phyloP scores from a whole-genome alignment of 345 rosid genomes.

The Clausena lansium region DNA sequence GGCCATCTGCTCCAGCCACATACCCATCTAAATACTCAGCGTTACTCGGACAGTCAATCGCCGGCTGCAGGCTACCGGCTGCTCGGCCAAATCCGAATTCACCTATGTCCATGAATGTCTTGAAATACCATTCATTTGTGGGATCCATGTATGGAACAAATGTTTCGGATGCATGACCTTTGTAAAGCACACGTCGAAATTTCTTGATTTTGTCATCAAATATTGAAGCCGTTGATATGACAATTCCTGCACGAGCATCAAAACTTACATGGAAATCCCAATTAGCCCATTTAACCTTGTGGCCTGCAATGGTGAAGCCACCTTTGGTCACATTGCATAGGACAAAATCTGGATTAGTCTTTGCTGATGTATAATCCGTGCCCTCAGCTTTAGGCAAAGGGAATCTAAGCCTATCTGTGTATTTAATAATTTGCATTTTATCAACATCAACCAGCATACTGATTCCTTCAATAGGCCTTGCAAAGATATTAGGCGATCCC shows the following conservation, averaged over 20 bases:
- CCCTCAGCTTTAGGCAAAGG: conserved; percentile 72
- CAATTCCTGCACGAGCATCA: conserved; percentile 52
- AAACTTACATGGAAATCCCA: conserved; percentile 84
- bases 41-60: conserved; percentile 62
- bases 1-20: conserved; percentile 58
- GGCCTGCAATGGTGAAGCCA: conserved; percentile 40
- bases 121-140: conserved; percentile 70
- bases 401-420: conserved; percentile 42
- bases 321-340: conserved; percentile 36
- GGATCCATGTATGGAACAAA: conserved; percentile 90
- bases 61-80: conserved; percentile 51
- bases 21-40: conserved; percentile 59
- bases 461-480: conserved; percentile 72
- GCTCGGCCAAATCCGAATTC: conserved; percentile 78
- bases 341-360: conserved; percentile 23
- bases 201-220: conserved; percentile 35
- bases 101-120: conserved; percentile 74
- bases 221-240: conserved; percentile 62
- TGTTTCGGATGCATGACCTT: conserved; percentile 73
- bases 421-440: conserved; percentile 46
- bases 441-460: conserved; percentile 54
- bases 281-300: conserved; percentile 53
- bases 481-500: conserved; percentile 59
- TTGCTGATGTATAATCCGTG: conserved; percentile 53
- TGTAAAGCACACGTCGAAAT: conserved; percentile 48